Evolutionary conservation across 2,329 filamentous ascomycete species (phyloP), one percentile per base, ranked within the genome.

Genomic region (Waltergamsia citrina): DNA sequence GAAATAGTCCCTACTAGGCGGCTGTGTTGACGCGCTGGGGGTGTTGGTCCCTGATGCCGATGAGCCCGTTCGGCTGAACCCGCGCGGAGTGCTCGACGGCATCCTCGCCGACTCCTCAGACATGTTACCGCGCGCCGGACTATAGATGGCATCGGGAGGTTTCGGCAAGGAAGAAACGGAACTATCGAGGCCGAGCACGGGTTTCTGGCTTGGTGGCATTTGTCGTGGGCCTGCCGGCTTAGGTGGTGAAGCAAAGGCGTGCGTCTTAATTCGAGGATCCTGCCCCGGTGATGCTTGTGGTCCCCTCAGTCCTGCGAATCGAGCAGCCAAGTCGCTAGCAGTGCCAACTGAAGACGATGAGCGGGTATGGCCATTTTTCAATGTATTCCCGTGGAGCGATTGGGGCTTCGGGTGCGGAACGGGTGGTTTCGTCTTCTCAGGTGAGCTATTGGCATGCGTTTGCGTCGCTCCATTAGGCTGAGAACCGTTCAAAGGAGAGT

Each of bases 101-200:
- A 78, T 67, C 26, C 78, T 69, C 7, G 81, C 71, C 17, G 74
- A 68, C 39, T 78, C 76, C 17, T 71, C 74, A 4, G 78, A 76
- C 5, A 80, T 65, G 36, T 77, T 81, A 19, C 83, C 84, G 22
- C 81, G 69, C 2, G 79, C 79, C n/a, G 83, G 83, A 45, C 78
- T 86, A 49, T 87, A 88, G 4, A 84, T 83, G 7, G 83, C 80
- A 46, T 79, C 80, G 2, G 83, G 83, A 29, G 80, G 59, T 50
- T 81, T 82, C 9, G 82, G 82, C 48, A 86, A 60, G 12, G 64
- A 65, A 9, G 71, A 65, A 7, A 73, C 52, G n/a, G 68, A 51
- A 18, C 62, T 71, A 30, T 72, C 61, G 1, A 77, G 45, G 3
- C 65, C 62, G 8, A 72, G 49, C 33, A 63, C 63, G 2, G 62